Conservation (phyloP, 1,284 basidiomycete genomes). For the Phylloboletellus chloephorus region DNA sequence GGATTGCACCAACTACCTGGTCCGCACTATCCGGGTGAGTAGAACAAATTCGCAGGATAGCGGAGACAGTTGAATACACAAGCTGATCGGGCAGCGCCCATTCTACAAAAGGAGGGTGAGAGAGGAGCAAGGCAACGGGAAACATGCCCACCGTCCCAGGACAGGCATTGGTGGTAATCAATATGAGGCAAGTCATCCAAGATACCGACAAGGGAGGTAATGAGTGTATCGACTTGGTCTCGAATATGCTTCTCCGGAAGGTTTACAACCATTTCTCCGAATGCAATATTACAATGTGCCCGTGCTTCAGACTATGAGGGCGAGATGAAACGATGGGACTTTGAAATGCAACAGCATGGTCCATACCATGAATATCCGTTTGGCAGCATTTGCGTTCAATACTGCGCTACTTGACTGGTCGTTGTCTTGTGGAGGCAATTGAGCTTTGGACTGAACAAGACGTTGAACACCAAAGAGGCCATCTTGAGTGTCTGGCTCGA, state of each 20-base stretch:
- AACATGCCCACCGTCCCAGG: constrained; percentile 61
- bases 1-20: constrained; percentile 50
- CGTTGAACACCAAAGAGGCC: constrained; percentile 47
- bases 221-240: constrained; percentile 43
- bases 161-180: constrained; percentile 71
- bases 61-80: constrained; percentile 68
- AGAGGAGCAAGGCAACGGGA: neutral
- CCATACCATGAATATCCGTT: constrained; percentile 26
- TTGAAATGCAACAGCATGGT: neutral
- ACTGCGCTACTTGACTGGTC: constrained; percentile 1
- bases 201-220: constrained; percentile 58
- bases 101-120: constrained; percentile 39
- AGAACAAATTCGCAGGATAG: constrained; percentile 63
- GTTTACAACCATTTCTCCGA: constrained; percentile 65
- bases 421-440: constrained; percentile 22
- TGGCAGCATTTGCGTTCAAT: neutral
- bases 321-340: constrained; percentile 10
- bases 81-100: constrained; percentile 82
- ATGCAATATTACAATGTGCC: constrained; percentile 72
- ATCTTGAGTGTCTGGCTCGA: constrained; percentile 47
- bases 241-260: constrained; percentile 52
- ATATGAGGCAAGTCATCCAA: constrained; percentile 65
- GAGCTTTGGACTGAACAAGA: constrained; percentile 58
- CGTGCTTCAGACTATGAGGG: constrained; percentile 48
- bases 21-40: constrained; percentile 45